phyloP scores from a whole-genome alignment of 495 filamentous ascomycete species.

The Xylaria venustula region DNA sequence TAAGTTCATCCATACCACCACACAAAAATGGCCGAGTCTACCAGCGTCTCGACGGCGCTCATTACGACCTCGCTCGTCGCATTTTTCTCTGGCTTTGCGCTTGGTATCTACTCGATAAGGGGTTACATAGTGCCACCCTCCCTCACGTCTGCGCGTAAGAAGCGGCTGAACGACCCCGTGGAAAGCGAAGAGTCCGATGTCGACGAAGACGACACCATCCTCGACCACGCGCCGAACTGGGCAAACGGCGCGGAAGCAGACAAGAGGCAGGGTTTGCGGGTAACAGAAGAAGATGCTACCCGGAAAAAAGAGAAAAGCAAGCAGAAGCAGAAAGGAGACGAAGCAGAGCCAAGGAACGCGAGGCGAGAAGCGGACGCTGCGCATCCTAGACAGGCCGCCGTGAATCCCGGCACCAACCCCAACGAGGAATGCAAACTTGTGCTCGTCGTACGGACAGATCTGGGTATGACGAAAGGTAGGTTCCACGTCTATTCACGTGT shows the following conservation, averaged over 20 bases:
- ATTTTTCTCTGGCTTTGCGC: slow-evolving; percentile 61
- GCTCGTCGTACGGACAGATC: slow-evolving; percentile 84
- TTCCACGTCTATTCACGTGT: slow-evolving; percentile 5
- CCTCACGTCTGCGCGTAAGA: slow-evolving; percentile 32
- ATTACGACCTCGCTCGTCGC: slow-evolving; percentile 63
- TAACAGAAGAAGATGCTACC: slow-evolving; percentile 2
- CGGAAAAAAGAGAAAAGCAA: no score
- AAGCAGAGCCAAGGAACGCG: slow-evolving; percentile 4
- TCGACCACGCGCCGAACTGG: slow-evolving; percentile 63
- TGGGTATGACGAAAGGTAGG: slow-evolving; percentile 94
- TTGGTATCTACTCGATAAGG: slow-evolving; percentile 50
- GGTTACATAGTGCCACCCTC: slow-evolving; percentile 50
- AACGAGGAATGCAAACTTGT: slow-evolving; percentile 92
- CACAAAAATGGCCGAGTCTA: slow-evolving; percentile 22
- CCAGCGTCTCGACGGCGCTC: slow-evolving; percentile 35
- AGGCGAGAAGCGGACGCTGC: slow-evolving; percentile 7
- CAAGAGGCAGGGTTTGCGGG: slow-evolving; percentile 45
- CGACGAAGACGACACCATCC: slow-evolving; percentile 48
- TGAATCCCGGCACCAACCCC: slow-evolving; percentile 44
- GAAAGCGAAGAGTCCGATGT: slow-evolving; percentile 55
- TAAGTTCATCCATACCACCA: no score
- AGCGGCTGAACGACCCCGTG: slow-evolving; percentile 35
- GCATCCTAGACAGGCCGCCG: slow-evolving; percentile 13
- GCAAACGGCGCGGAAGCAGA: slow-evolving; percentile 50
- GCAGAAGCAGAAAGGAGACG: slow-evolving; percentile 2